Evolutionary conservation across 2,329 filamentous ascomycete species (phyloP).

Genomic region (Colletotrichum noveboracense): DNA sequence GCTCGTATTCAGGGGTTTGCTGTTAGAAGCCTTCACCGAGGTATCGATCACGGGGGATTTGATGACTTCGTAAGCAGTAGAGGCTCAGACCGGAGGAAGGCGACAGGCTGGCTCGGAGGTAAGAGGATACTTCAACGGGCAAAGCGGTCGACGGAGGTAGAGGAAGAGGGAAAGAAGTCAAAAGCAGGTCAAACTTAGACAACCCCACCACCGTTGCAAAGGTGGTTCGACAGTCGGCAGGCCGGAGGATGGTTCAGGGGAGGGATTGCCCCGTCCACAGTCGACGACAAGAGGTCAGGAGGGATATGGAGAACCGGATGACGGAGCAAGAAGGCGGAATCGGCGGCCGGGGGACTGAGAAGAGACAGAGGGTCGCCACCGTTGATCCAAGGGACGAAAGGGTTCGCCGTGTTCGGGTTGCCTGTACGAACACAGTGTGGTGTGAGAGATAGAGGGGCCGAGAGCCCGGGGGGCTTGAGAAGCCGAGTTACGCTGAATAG

Average conservation of each 20-base stretch:
- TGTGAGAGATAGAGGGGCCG: slow-evolving; percentile 3
- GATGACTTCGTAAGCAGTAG: not conserved
- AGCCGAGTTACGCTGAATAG: not conserved
- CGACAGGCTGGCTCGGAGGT: not conserved
- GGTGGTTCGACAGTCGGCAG: slow-evolving; percentile 19
- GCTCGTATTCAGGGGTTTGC: not conserved
- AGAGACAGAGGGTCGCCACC: slow-evolving; percentile 8
- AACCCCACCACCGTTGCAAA: slow-evolving; percentile 17
- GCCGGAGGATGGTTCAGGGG: slow-evolving; percentile 3
- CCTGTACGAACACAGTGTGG: slow-evolving; percentile 2
- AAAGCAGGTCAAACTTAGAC: slow-evolving; percentile 6
- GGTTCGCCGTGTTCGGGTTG: not conserved
- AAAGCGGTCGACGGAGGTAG: not conserved
- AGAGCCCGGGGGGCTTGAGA: not conserved
- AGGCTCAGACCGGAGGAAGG: not conserved
- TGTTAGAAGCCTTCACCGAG: not conserved
- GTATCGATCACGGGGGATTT: not conserved
- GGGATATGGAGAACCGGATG: slow-evolving; percentile 2
- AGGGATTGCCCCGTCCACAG: slow-evolving; percentile 9
- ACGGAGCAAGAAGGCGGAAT: slow-evolving; percentile 13
- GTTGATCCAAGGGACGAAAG: slow-evolving; percentile 8
- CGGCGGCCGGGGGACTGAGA: not conserved
- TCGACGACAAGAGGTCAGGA: not conserved
- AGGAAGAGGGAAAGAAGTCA: not conserved
- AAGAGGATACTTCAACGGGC: not conserved